These are phyloP conservation scores for Albugo candida DNA, from an alignment of 352 stramenopile genomes.

Conservation along the genomic window DNA sequence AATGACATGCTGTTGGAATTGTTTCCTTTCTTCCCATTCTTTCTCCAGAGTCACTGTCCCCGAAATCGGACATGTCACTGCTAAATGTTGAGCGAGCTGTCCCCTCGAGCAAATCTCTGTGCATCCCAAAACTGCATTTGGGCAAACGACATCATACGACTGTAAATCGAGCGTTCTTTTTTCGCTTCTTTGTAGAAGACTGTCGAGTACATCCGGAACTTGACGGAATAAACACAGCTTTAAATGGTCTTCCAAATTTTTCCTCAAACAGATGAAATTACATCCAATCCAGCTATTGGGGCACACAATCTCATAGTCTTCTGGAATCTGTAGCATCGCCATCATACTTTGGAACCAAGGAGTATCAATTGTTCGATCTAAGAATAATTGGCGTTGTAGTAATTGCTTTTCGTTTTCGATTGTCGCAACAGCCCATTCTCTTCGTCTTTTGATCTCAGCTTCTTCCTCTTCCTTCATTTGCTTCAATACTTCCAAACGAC, in stretches of 20 bases:
- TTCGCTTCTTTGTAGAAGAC: slow-evolving; percentile 11
- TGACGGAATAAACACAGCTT: slow-evolving; percentile 48
- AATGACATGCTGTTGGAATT: slow-evolving; percentile 43
- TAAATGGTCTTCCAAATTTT: slow-evolving; percentile 50
- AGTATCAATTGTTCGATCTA: slow-evolving; percentile 80
- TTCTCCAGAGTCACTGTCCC: slow-evolving; percentile 15
- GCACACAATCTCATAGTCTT: slow-evolving; percentile 74
- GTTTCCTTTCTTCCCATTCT: slow-evolving; percentile 53
- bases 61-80: not conserved
- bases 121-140: slow-evolving; percentile 60
- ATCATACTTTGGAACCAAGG: slow-evolving; percentile 78
- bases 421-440: slow-evolving; percentile 49
- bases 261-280: slow-evolving; percentile 67
- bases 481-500: slow-evolving; percentile 37
- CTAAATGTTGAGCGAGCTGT: slow-evolving; percentile 39
- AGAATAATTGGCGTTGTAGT: slow-evolving; percentile 65
- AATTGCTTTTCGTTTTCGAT: slow-evolving; percentile 70
- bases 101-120: slow-evolving; percentile 60
- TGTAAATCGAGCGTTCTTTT: slow-evolving; percentile 44
- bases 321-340: slow-evolving; percentile 24
- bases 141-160: slow-evolving; percentile 70
- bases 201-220: slow-evolving; percentile 47
- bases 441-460: slow-evolving; percentile 33
- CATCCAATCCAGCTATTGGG: slow-evolving; percentile 77
- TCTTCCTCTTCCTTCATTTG: slow-evolving; percentile 63